These are phyloP conservation scores for Echeveria elegans DNA, from an alignment of 164 flowering plant species.

Conservation along the genomic window DNA sequence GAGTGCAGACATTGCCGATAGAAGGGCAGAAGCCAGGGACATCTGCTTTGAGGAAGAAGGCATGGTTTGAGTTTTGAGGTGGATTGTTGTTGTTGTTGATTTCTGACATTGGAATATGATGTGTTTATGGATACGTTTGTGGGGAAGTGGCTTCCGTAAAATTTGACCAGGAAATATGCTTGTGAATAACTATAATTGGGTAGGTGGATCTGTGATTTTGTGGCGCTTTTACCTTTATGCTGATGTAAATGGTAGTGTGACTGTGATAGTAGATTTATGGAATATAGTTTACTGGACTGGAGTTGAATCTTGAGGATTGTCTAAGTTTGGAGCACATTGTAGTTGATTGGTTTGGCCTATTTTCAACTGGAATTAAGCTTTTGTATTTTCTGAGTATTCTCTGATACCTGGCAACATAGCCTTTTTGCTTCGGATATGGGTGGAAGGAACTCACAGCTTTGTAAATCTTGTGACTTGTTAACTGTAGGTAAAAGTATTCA, in stretches of 20 bases:
- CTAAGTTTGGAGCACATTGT: too few species aligned
- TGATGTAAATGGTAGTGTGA: too few species aligned
- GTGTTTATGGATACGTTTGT: neutral
- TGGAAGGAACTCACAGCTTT: neutral
- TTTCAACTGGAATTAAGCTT: too few species aligned
- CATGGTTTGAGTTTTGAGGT: conserved; percentile 7
- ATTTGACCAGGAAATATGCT: too few species aligned
- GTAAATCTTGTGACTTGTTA: neutral
- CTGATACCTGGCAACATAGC: too few species aligned
- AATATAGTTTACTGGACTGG: too few species aligned
- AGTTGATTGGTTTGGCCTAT: neutral
- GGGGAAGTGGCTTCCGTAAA: too few species aligned
- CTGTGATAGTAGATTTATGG: too few species aligned
- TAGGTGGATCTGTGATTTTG: too few species aligned
- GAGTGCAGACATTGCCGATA: conserved; percentile 44
- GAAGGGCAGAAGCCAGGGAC: conserved; percentile 94
- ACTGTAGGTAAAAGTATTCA: conserved; percentile 82
- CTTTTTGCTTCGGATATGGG: neutral
- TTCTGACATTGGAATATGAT: neutral
- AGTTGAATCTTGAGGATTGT: too few species aligned
- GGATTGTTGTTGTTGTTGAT: neutral
- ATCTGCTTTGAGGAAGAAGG: conserved; percentile 95
- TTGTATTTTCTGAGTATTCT: neutral
- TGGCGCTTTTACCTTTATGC: too few species aligned
- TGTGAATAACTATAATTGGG: too few species aligned